These are phyloP conservation scores for Phytopythium vexans DNA, from an alignment of 352 stramenopile species.

Conservation along the genomic window DNA sequence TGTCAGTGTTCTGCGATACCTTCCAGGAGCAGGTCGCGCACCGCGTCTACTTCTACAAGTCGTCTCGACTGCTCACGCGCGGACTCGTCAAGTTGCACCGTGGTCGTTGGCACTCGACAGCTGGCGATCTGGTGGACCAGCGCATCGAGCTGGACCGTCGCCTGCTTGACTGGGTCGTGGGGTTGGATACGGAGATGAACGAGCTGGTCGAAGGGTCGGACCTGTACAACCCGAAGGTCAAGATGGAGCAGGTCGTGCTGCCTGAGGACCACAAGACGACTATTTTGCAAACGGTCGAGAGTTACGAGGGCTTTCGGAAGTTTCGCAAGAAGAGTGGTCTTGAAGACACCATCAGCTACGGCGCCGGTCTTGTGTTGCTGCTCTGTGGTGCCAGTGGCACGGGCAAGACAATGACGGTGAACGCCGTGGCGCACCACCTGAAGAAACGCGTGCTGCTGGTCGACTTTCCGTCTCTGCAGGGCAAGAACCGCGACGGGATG, in stretches of 20 bases:
- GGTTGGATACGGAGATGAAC: slow-evolving; percentile 88
- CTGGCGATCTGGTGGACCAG: slow-evolving; percentile 84
- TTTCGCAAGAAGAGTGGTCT: slow-evolving; percentile 80
- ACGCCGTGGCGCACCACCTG: slow-evolving; percentile 80
- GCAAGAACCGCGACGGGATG: slow-evolving; percentile 71
- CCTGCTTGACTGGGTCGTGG: slow-evolving; percentile 85
- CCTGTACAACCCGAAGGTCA: slow-evolving; percentile 81
- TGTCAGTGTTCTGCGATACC: slow-evolving; percentile 86
- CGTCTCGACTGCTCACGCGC: slow-evolving; percentile 63
- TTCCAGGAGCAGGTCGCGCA: slow-evolving; percentile 87
- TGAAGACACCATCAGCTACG: slow-evolving; percentile 77
- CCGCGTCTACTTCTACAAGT: slow-evolving; percentile 89
- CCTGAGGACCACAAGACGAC: slow-evolving; percentile 80
- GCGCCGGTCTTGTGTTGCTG: slow-evolving; percentile 73
- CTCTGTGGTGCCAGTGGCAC: slow-evolving; percentile 82
- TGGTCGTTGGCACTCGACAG: slow-evolving; percentile 79
- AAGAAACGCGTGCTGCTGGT: slow-evolving; percentile 88
- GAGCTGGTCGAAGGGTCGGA: slow-evolving; percentile 87
- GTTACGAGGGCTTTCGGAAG: slow-evolving; percentile 76
- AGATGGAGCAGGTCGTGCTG: slow-evolving; percentile 82
- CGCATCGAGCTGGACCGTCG: slow-evolving; percentile 82
- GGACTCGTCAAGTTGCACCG: slow-evolving; percentile 81
- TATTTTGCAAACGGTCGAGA: slow-evolving; percentile 79
- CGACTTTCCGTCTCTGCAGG: slow-evolving; percentile 83
- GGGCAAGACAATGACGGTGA: slow-evolving; percentile 91